Evolutionary conservation across 257 asterid species (phyloP), one percentile per base, ranked within the genome.

Genomic region (Ilex aquifolium): DNA sequence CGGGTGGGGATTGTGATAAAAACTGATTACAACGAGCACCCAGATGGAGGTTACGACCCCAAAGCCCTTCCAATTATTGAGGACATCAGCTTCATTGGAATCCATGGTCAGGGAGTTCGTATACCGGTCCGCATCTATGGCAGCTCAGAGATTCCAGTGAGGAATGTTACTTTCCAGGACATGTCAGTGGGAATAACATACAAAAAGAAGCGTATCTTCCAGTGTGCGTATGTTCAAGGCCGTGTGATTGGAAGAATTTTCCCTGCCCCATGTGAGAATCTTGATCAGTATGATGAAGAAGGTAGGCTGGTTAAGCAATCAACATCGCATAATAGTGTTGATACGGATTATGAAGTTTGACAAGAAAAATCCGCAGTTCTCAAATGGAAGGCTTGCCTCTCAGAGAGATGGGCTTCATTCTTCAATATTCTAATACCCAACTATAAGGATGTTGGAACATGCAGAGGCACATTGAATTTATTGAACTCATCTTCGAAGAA

Each of bases 111-210:
- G 14, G 95, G 98, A 61, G 79, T 91, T 73, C 84, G 98, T n/a
- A 84, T 91, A 42, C 98, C 98, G 1, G 96, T 74, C 32, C 91
- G 98, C 40, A 86, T 88, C 69, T 84, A 91, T 30, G 98, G 97
- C 57, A 88, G 94, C 80, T 74, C 62, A 71, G 85, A 85, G 71
- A 91, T 88, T 72, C 91, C 91, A 30, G 81, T 88, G 21, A 72
- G 71, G 59, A 82, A 88, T 56, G 78, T 91, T 17, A 84, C 90
- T 57, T 85, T 91, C 76, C 69, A 67, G 56, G 78, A 88, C 82
- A 82, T 88, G 94, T 49, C 77, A 17, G 90, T 90, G 4, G 95
- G 97, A 53, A 87, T 87, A 70, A 80, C 91, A 17, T 90, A 91
- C 84, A 91, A 91, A 85, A 91, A 91, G 77, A 91, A 91, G 71